Evolutionary conservation across 2,329 filamentous ascomycete genomes (phyloP).

Genomic region (Blastomyces silverae): DNA sequence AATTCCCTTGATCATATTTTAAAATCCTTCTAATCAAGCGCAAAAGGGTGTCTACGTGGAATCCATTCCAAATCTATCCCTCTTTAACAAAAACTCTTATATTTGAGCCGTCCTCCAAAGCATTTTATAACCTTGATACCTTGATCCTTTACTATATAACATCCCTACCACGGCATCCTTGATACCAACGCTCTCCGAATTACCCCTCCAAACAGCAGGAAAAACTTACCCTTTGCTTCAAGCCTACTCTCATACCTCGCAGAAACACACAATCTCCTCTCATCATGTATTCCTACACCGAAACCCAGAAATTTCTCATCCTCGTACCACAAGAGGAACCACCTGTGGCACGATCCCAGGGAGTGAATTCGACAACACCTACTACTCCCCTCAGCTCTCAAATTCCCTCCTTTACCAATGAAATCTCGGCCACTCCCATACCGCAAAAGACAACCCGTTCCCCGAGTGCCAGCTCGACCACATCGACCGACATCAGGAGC

Average conservation of each 20-base stretch:
- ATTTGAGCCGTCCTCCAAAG: neutral
- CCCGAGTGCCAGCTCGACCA: constrained; percentile 17
- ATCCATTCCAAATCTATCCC: neutral
- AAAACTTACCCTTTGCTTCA: neutral
- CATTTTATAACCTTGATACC: neutral
- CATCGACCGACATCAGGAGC: constrained; percentile 13
- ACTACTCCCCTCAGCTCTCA: constrained; percentile 1
- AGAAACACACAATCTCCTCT: neutral
- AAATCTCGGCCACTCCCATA: neutral
- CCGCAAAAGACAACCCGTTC: constrained; percentile 15
- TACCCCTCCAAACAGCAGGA: neutral
- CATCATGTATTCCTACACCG: constrained; percentile 22
- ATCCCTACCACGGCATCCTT: neutral
- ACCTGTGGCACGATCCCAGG: constrained; percentile 2
- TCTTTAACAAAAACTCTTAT: neutral
- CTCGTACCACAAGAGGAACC: constrained; percentile 21
- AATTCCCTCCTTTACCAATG: constrained; percentile 5
- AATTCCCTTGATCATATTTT: neutral
- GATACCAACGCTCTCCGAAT: neutral
- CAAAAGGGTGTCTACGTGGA: neutral
- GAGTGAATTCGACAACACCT: neutral
- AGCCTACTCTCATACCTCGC: neutral
- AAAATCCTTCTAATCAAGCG: neutral
- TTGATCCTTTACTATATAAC: neutral
- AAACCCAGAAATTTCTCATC: constrained; percentile 22